Percentiles rank a stretch among this genome's conserved stretches.
Evolutionary conservation across 176 grass and related monocot genomes (phyloP).

Genomic region (Leersia perrieri): DNA sequence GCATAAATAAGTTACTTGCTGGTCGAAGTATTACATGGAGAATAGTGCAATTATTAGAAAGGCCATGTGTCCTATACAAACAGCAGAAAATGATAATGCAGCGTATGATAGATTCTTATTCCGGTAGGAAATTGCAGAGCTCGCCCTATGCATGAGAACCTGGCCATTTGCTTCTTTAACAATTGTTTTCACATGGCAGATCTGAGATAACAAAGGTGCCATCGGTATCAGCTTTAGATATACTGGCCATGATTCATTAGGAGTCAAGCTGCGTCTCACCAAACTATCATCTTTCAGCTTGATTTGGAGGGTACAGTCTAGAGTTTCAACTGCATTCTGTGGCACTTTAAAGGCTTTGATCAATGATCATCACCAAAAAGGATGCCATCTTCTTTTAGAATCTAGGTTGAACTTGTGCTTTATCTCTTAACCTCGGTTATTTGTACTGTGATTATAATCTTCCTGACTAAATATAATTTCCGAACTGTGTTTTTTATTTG

Average conservation of each 20-base stretch:
- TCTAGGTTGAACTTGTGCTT: slow-evolving; percentile 34
- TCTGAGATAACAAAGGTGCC: slow-evolving; percentile 33
- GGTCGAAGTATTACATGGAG: neutral
- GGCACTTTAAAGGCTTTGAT: neutral
- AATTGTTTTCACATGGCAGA: slow-evolving; percentile 34
- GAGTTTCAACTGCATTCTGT: slow-evolving; percentile 9
- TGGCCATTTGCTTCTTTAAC: slow-evolving; percentile 21
- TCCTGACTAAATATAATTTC: neutral
- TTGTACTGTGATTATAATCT: neutral
- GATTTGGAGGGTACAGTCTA: slow-evolving; percentile 32
- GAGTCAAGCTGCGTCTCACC: slow-evolving; percentile 29
- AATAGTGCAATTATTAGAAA: slow-evolving; percentile 18
- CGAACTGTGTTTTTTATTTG: neutral
- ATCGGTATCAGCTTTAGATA: slow-evolving; percentile 20
- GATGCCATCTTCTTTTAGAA: slow-evolving; percentile 8
- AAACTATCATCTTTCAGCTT: slow-evolving; percentile 38
- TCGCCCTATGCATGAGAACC: slow-evolving; percentile 5
- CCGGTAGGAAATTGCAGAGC: slow-evolving; percentile 7
- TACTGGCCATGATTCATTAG: slow-evolving; percentile 12
- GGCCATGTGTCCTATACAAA: neutral
- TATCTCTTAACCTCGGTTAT: slow-evolving; percentile 2
- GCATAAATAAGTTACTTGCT: neutral
- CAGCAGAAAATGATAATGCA: neutral
- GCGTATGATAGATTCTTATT: neutral
- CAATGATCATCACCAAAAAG: neutral